Base-by-base conservation (phyloP, 805 yeast genomes). In the Myxozyma sirexii region DNA sequence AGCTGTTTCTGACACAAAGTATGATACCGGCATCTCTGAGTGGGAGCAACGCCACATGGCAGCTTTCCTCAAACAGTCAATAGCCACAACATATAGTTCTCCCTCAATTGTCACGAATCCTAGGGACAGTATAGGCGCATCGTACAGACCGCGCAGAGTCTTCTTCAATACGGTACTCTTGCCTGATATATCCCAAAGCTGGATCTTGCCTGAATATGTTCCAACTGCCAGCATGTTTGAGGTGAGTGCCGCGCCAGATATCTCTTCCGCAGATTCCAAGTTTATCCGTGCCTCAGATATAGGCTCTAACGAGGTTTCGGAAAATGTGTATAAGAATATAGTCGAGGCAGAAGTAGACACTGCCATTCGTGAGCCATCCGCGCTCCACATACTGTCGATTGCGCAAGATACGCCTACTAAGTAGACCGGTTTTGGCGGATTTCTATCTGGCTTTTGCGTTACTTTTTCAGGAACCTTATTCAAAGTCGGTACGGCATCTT, bases 101-200 rank as follows among this genome's bases (percentile, higher is more conserved):
- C 50, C 68, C 41, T 68, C 67, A n/a, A 62, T 31, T 4, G 67
- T 62, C 3, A 62, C 61, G 54, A 63, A 64, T 19, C 48, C 55
- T 27, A 35, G 10, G 6, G 62, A 41, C 21, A 60, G 13, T 21
- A 60, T 50, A 6, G 64, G 64, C 35, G 64, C 59, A 13, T 44
- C 29, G 29, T 57, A 55, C 5, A 46, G 23, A 13, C 47, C 53
- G 4, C 41, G 13, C 13, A 51, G 29, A 6, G 17, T 42, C 19
- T 42, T 43, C 24, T 35, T 33, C 37, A 46, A 42, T 6, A 17
- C 13, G 7, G 63, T 45, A 23, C 24, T 45, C 13, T 24, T 42
- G 27, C 26, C 39, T 21, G 53, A 35, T 6, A 53, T 31, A 4
- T 27, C 19, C 56, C 59, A 54, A 15, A 60, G 12, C 23, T 37